Base-by-base conservation (phyloP, 2,329 filamentous ascomycete genomes). In the Beauveria medogensis region DNA sequence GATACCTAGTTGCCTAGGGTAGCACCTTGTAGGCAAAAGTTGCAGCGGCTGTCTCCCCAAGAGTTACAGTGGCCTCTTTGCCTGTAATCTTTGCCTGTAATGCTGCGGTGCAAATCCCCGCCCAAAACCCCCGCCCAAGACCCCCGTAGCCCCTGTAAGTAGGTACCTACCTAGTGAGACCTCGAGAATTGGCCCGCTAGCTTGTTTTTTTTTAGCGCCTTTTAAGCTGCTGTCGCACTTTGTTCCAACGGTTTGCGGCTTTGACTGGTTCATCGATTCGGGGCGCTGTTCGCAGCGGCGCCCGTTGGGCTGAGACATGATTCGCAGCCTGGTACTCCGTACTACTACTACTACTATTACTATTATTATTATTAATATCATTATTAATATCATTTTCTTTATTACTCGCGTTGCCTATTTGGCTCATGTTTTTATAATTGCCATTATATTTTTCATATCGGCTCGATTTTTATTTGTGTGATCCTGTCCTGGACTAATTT, bases 301-400 rank as follows among this genome's bases (percentile, higher is more conserved):
- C 40, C 24, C 41, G 55, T 57, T 37, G 55, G 55, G 55, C 55
- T 57, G 55, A 57, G 55, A 57, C 55, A 57, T 48, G 44, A 40
- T 48, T 26, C 55, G 37, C 40, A 37, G n/a, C 43, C 28, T 57
- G 16, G 20, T 37, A 20, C 20, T 30, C 1, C n/a, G n/a, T 20
- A 9, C 20, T 14, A 10, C 10, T 30, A 40, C 46, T 44, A 30
- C 18, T 12, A 18, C 26, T 41, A 30, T 30, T 30, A 30, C 5
- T 24, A 22, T 5, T 24, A 24, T 24, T 3, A 24, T 24, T 50
- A 30, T 34, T 30, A 10, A 30, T 12, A 30, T 30, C 3, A 4
- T 30, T 5, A 34, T 34, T 34, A 34, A 5, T 20, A 10, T 34
- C 12, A 41, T 55, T 46, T 46, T 41, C n/a, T 12, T 41, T 54